Percentiles rank a stretch among this genome's conserved stretches.
phyloP scores from a whole-genome alignment of 192 early-diverging fungal genomes.

The Backusella tuberculispora region DNA sequence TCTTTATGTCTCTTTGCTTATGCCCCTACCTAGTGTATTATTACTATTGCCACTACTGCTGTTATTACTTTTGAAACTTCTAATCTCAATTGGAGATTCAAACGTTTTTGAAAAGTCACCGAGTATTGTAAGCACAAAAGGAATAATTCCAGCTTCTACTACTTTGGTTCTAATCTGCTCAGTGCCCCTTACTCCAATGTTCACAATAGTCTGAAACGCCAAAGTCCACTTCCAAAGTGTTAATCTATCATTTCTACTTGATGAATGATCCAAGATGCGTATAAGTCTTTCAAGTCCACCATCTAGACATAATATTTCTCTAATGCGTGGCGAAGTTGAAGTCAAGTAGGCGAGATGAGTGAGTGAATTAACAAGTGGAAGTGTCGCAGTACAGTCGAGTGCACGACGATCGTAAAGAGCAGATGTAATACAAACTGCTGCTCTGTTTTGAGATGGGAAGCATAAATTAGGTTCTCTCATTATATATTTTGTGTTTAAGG shows the following conservation, averaged over 20 bases:
- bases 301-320: constrained; percentile 79
- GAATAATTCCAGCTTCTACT: constrained; percentile 84
- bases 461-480: constrained; percentile 87
- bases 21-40: neutral
- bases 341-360: constrained; percentile 89
- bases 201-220: constrained; percentile 83
- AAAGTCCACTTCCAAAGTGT: constrained; percentile 81
- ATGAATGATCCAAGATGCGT: constrained; percentile 66
- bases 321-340: constrained; percentile 76
- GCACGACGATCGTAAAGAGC: constrained; percentile 92
- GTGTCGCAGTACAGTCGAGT: constrained; percentile 83
- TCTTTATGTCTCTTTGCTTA: neutral
- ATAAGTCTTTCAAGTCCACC: constrained; percentile 89
- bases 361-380: constrained; percentile 87
- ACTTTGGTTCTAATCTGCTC: constrained; percentile 77
- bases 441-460: constrained; percentile 79
- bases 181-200: constrained; percentile 86
- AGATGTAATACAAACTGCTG: constrained; percentile 78
- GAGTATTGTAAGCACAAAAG: constrained; percentile 82
- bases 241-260: constrained; percentile 54
- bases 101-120: constrained; percentile 57
- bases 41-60: neutral
- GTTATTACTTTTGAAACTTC: constrained; percentile 14
- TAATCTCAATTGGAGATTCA: constrained; percentile 32
- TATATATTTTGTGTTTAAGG: neutral